Evolutionary conservation across 169 alveolate genomes (phyloP).

Genomic region (Plasmodium blacklocki): DNA sequence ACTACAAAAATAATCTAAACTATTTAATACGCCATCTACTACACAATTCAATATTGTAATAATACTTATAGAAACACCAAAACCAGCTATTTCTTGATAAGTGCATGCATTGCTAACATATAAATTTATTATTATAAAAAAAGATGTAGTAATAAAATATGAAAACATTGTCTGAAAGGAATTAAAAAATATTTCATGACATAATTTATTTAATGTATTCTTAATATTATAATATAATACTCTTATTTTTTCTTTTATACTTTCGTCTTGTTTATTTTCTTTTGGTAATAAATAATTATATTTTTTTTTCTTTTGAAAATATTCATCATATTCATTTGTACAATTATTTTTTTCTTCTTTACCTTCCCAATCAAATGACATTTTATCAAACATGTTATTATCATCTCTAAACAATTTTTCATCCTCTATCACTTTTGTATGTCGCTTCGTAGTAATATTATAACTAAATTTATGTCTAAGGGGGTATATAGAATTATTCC

Average conservation of each 20-base stretch:
- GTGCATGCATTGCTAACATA: constrained; percentile 17
- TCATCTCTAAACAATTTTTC: too few relatives aligned
- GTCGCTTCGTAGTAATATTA: too few relatives aligned
- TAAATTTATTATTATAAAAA: constrained; percentile 32
- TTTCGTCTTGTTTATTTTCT: not conserved
- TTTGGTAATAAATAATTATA: not conserved
- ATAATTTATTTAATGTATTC: constrained; percentile 17
- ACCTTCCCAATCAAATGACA: too few relatives aligned
- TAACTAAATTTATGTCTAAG: too few relatives aligned
- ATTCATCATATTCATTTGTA: not conserved
- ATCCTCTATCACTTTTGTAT: too few relatives aligned
- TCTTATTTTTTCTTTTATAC: not conserved
- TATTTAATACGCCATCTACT: constrained; percentile 24
- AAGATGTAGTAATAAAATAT: constrained; percentile 35
- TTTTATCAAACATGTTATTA: too few relatives aligned
- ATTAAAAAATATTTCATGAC: constrained; percentile 8
- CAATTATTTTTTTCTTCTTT: not conserved
- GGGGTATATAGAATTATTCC: too few relatives aligned
- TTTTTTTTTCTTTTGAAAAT: not conserved
- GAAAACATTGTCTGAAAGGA: constrained; percentile 55
- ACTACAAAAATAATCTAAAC: constrained; percentile 49
- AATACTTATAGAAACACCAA: constrained; percentile 21
- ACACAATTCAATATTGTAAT: constrained; percentile 14
- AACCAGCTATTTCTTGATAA: constrained; percentile 57
- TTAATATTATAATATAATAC: not conserved